phyloP scores from a whole-genome alignment of 2,329 filamentous ascomycete genomes.

The Pseudogymnoascus sp. region DNA sequence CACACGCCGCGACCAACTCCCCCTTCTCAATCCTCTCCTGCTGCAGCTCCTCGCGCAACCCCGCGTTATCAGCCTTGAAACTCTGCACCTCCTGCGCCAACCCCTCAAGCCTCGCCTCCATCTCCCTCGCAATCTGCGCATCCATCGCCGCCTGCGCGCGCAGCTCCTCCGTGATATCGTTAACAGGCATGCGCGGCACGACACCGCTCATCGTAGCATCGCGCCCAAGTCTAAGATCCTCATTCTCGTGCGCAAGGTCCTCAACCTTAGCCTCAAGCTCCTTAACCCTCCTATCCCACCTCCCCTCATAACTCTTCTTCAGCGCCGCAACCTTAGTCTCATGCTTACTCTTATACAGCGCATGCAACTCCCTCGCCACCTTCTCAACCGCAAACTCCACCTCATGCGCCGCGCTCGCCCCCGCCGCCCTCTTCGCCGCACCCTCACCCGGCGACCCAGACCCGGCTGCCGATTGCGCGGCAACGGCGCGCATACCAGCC shows the following conservation, averaged over 20 bases:
- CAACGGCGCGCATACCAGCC: slow-evolving; percentile 58
- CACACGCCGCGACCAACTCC: slow-evolving; percentile 70
- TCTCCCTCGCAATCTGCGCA: slow-evolving; percentile 57
- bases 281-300: slow-evolving; percentile 80
- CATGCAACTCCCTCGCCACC: slow-evolving; percentile 87
- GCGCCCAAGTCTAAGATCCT: slow-evolving; percentile 56
- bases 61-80: slow-evolving; percentile 61
- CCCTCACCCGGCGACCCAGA: background rate
- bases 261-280: slow-evolving; percentile 68
- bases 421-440: slow-evolving; percentile 26
- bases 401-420: slow-evolving; percentile 39
- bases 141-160: slow-evolving; percentile 54
- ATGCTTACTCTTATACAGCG: slow-evolving; percentile 93
- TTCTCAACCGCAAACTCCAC: slow-evolving; percentile 82
- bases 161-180: slow-evolving; percentile 36
- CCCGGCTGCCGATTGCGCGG: slow-evolving; percentile 10
- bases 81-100: slow-evolving; percentile 64
- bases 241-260: slow-evolving; percentile 64
- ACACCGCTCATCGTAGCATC: slow-evolving; percentile 42
- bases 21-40: slow-evolving; percentile 75
- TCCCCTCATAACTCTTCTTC: slow-evolving; percentile 74
- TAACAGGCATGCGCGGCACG: background rate
- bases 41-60: slow-evolving; percentile 58
- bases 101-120: slow-evolving; percentile 67
- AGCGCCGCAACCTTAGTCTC: slow-evolving; percentile 90